phyloP scores from a whole-genome alignment of 306 rosid genomes.

The Dalbergia oliveri region DNA sequence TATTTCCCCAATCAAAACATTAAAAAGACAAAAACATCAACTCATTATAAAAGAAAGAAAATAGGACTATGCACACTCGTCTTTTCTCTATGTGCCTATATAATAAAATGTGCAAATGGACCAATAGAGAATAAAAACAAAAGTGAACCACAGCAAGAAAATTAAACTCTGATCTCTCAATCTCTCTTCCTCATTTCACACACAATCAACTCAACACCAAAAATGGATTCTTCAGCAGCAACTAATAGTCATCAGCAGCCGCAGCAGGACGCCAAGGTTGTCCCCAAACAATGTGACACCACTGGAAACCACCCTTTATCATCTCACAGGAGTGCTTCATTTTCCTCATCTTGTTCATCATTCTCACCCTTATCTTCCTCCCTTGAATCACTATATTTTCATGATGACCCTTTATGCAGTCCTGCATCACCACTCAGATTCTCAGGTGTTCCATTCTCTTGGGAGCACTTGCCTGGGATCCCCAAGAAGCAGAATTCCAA shows the following conservation, averaged over 20 bases:
- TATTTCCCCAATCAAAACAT: neutral
- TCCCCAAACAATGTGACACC: slow-evolving; percentile 51
- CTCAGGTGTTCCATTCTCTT: slow-evolving; percentile 96
- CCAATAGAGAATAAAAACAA: slow-evolving; percentile 4
- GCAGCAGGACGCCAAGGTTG: slow-evolving; percentile 30
- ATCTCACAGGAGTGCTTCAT: slow-evolving; percentile 61
- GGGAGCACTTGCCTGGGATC: slow-evolving; percentile 94
- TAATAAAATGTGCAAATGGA: slow-evolving; percentile 22
- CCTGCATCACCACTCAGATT: slow-evolving; percentile 62
- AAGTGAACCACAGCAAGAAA: slow-evolving; percentile 12
- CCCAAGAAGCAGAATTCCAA: slow-evolving; percentile 76
- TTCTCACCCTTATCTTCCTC: slow-evolving; percentile 58
- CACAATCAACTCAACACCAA: neutral
- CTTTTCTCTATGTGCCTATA: slow-evolving; percentile 20
- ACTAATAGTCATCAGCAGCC: slow-evolving; percentile 26
- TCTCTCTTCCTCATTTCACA: slow-evolving; percentile 25
- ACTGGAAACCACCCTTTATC: slow-evolving; percentile 48
- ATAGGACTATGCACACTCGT: slow-evolving; percentile 18
- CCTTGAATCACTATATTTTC: slow-evolving; percentile 53
- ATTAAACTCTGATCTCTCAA: slow-evolving; percentile 15
- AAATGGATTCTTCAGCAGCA: slow-evolving; percentile 60
- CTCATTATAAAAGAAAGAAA: slow-evolving; percentile 14
- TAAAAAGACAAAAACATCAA: neutral
- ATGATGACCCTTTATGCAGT: slow-evolving; percentile 55
- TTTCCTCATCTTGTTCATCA: slow-evolving; percentile 60